Base-by-base conservation (phyloP, 2,329 filamentous ascomycete species). In the Monosporascus sp. region DNA sequence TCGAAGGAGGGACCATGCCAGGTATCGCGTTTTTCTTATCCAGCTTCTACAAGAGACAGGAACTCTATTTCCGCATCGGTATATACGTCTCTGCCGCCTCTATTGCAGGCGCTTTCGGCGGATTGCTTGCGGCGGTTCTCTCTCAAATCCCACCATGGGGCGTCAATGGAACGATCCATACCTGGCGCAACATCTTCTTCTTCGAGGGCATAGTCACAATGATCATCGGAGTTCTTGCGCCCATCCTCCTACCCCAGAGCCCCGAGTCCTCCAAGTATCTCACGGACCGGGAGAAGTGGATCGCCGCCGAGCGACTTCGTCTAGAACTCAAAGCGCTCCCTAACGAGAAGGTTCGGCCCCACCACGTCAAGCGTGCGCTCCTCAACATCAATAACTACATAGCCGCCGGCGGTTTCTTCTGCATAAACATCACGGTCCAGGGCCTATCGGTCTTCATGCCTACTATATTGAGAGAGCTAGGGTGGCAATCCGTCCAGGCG, bases 121-220 rank as follows among this genome's bases (percentile, higher is more conserved):
- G 80, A 1, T 69, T 84, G 5, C 68, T 83, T 1, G 80, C 80
- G 2, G 77, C 78, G 6, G 79, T 75, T 47, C 71, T 80, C 48
- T 72, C 71, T 51, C 70, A 62, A 6, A 77, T 84, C 45, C 80
- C 80, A 5, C 61, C 68, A 37, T 84, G 79, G 78, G 80, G 81
- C 1, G 62, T 69, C 6, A 67, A 64, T 0, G 55, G 66, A 2
- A 70, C 70, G 54, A 69, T 83, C 50, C 69, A 77, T 57, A 77
- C 72, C 0, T 81, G 79, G 79, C 72, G 77, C 55, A 80, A 80
- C 64, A 85, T 85, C 58, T 84, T 84, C 70, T 83, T 84, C 68
- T 83, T 85, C 54, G 81, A 84, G 62, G 82, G 81, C 0, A 63
- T 83, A 43, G 60, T 83, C 55, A 84, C 81, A 9, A 65, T 77